phyloP scores from a whole-genome alignment of 192 early-diverging fungal genomes.

The Coemansia sp. region DNA sequence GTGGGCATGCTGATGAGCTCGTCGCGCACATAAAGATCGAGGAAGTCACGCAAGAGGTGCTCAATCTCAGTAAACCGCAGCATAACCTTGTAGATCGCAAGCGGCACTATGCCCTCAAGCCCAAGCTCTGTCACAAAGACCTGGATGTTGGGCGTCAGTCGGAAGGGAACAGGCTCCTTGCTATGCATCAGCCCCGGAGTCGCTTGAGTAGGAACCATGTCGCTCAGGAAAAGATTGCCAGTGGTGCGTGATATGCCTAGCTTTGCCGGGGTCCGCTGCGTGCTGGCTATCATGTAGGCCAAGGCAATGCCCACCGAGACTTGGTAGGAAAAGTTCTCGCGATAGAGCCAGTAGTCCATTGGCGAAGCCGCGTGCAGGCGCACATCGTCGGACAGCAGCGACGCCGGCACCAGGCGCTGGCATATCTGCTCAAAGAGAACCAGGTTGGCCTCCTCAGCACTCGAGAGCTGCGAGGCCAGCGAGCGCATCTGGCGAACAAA shows the following conservation, averaged over 20 bases:
- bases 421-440: constrained; percentile 88
- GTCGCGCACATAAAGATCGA: constrained; percentile 93
- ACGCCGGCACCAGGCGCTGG: constrained; percentile 78
- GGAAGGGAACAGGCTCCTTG: constrained; percentile 92
- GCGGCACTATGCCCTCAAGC: constrained; percentile 89
- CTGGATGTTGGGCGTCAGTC: constrained; percentile 97
- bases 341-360: constrained; percentile 89
- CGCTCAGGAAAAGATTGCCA: constrained; percentile 84
- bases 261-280: constrained; percentile 84
- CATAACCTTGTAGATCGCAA: constrained; percentile 79
- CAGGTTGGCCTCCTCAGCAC: constrained; percentile 72
- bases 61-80: constrained; percentile 80
- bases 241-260: constrained; percentile 80
- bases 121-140: constrained; percentile 91
- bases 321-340: constrained; percentile 93
- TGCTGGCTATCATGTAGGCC: constrained; percentile 86
- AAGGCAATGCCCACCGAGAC: constrained; percentile 87
- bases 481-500: constrained; percentile 69
- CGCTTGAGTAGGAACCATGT: constrained; percentile 68
- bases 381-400: constrained; percentile 84
- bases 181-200: constrained; percentile 62
- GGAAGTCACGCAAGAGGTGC: constrained; percentile 88
- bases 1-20: constrained; percentile 77
- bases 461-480: constrained; percentile 42
- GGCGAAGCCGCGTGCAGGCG: constrained; percentile 67